phyloP scores from a whole-genome alignment of 2,329 filamentous ascomycete species.

The Chlorencoelia australis region DNA sequence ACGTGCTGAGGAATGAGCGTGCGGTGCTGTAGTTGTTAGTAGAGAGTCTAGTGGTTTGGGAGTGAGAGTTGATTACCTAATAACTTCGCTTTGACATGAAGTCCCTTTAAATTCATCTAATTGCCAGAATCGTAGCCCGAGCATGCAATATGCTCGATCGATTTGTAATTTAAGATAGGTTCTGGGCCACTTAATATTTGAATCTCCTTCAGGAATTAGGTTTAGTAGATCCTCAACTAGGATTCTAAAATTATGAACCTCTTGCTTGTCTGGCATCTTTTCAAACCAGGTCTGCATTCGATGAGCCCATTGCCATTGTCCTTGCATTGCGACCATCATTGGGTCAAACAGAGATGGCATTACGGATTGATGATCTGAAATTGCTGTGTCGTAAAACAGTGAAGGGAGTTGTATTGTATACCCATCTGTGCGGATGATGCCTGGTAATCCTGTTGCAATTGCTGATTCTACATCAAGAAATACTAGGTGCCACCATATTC shows the following conservation, averaged over 20 bases:
- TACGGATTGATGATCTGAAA: neutral
- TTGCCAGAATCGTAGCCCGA: constrained; percentile 8
- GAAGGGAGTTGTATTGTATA: constrained; percentile 5
- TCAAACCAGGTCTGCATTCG: constrained; percentile 8
- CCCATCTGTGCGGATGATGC: constrained; percentile 1
- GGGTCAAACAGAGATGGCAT: neutral
- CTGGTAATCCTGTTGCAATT: constrained; percentile 5
- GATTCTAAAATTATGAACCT: constrained; percentile 3
- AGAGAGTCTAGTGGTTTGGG: neutral
- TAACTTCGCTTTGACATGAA: constrained; percentile 7
- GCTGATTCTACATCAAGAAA: constrained; percentile 6
- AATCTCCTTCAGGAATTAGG: neutral
- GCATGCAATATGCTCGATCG: constrained; percentile 9
- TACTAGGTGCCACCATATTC: constrained; percentile 6
- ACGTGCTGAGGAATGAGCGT: constrained; percentile 2
- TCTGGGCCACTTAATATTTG: constrained; percentile 5
- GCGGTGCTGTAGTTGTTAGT: neutral
- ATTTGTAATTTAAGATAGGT: constrained; percentile 8
- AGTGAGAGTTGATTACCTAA: constrained; percentile 1
- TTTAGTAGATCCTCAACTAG: constrained; percentile 2
- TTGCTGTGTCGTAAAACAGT: neutral
- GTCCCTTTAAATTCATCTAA: constrained; percentile 6
- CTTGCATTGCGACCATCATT: constrained; percentile 6
- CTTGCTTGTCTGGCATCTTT: neutral
- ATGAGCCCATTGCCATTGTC: constrained; percentile 7